Conservation (phyloP, 768 basidiomycete genomes). For the Collybiopsis luxurians region DNA sequence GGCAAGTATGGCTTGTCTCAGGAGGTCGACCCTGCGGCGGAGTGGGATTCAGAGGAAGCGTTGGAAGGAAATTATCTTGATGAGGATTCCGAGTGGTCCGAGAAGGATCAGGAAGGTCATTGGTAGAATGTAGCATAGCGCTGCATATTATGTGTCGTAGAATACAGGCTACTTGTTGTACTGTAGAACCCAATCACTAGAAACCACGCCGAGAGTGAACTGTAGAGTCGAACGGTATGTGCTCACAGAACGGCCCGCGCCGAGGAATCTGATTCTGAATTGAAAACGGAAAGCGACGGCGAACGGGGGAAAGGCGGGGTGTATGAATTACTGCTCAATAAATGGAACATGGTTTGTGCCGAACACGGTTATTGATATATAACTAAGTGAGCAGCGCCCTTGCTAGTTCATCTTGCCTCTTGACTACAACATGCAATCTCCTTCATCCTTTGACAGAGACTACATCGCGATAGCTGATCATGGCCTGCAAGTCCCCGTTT, state of each 20-base stretch:
- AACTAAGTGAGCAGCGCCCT: not conserved
- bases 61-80: constrained; percentile 65
- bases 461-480: constrained; percentile 80
- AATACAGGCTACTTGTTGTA: too few species aligned
- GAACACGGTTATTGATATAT: not conserved
- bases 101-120: not conserved
- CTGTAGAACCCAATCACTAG: too few species aligned
- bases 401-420: not conserved
- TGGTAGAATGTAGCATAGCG: not conserved
- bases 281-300: not conserved
- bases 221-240: not conserved
- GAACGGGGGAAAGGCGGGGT: not conserved
- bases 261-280: not conserved
- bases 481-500: constrained; percentile 53
- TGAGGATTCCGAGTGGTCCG: constrained; percentile 48
- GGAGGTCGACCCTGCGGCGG: constrained; percentile 13
- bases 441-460: constrained; percentile 44
- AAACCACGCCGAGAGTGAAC: too few species aligned
- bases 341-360: too few species aligned
- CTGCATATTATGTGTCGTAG: too few species aligned
- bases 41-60: constrained; percentile 43
- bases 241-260: too few species aligned
- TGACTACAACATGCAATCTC: constrained; percentile 1
- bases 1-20: constrained; percentile 49
- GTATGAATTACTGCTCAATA: too few species aligned